Evolutionary conservation across 1,284 basidiomycete genomes (phyloP).

Genomic region (Ceratorhiza oryzae-sativae): DNA sequence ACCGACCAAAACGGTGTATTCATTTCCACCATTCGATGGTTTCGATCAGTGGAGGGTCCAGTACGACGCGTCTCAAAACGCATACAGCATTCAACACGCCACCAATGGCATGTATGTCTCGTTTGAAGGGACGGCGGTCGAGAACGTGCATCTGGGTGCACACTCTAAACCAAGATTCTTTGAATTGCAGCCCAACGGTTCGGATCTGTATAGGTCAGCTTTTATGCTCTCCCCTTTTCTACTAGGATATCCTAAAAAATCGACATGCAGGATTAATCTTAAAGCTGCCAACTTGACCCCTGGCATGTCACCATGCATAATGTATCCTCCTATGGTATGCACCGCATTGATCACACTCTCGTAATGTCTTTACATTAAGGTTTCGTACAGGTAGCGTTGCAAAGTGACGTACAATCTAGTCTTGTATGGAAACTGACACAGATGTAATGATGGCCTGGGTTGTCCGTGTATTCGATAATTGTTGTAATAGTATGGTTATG

Average conservation of each 20-base stretch:
- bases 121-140: constrained; percentile 11
- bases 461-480: neutral
- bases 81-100: constrained; percentile 14
- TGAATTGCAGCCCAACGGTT: neutral
- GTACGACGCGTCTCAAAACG: constrained; percentile 5
- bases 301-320: constrained; percentile 16
- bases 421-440: constrained; percentile 2
- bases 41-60: constrained; percentile 25
- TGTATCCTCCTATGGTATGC: constrained; percentile 29
- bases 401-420: neutral
- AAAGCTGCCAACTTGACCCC: neutral
- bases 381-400: neutral
- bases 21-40: no score
- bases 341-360: neutral
- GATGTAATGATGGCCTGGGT: no score
- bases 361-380: neutral
- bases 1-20: no score
- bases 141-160: constrained; percentile 23
- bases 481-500: neutral
- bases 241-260: neutral
- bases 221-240: neutral
- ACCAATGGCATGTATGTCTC: constrained; percentile 11
- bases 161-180: constrained; percentile 22
- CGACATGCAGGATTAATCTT: neutral
- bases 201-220: neutral